phyloP scores from a whole-genome alignment of 495 filamentous ascomycete genomes.

The Talaromyces proteolyticus region DNA sequence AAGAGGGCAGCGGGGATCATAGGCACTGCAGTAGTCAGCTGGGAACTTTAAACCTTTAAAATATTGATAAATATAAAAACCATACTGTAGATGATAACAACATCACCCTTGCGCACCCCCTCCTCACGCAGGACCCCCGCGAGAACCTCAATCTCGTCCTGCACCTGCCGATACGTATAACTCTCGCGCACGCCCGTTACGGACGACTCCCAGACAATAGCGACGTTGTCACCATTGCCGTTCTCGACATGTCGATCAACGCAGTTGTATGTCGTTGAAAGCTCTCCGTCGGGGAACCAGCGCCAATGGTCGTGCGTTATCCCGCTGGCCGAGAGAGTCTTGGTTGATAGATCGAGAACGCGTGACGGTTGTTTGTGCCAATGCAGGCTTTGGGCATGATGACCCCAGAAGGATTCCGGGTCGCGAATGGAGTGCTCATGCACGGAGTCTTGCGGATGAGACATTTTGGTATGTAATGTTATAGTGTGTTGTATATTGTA shows the following conservation, averaged over 20 bases:
- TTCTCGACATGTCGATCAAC: constrained; percentile 78
- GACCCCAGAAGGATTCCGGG: constrained; percentile 71
- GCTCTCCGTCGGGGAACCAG: constrained; percentile 86
- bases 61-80: no score
- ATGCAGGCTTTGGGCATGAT: constrained; percentile 65
- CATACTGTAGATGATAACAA: constrained; percentile 89
- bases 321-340: constrained; percentile 43
- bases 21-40: no score
- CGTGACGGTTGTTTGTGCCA: constrained; percentile 70
- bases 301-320: constrained; percentile 56
- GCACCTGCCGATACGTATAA: constrained; percentile 67
- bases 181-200: constrained; percentile 70
- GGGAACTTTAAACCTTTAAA: no score
- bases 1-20: constrained; percentile 90
- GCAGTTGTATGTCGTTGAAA: constrained; percentile 88
- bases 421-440: constrained; percentile 32
- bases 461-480: background rate
- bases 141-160: constrained; percentile 77
- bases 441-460: constrained; percentile 32
- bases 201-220: constrained; percentile 85
- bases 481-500: background rate
- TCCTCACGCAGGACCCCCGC: constrained; percentile 80
- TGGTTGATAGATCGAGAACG: constrained; percentile 34
- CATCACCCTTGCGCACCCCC: constrained; percentile 79
- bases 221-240: constrained; percentile 64